These are phyloP conservation scores for Helicocarpus griseus DNA, from an alignment of 2,329 filamentous ascomycete genomes.

Conservation along the genomic window DNA sequence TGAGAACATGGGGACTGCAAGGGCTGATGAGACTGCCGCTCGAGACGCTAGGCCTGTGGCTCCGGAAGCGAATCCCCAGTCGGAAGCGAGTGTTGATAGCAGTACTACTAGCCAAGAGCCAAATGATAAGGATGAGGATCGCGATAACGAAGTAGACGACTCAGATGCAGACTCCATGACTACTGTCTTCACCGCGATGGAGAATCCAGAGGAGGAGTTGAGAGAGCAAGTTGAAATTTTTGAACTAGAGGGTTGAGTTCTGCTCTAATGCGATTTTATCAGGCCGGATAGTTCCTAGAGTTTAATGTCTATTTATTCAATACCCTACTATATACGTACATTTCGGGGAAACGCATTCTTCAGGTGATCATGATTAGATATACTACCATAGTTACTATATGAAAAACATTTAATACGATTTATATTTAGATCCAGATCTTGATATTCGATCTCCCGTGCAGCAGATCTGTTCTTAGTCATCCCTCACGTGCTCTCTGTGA, in stretches of 20 bases:
- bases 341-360: not conserved
- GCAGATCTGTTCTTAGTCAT: not conserved
- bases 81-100: not conserved
- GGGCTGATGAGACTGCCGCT: not conserved
- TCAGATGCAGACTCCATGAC: conserved; percentile 17
- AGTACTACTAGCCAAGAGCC: not conserved
- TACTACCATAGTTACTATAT: not conserved
- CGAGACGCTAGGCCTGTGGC: not conserved
- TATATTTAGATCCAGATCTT: too few species aligned
- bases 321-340: not conserved
- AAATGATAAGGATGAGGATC: not conserved
- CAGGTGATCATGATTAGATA: not conserved
- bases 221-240: not conserved
- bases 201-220: conserved; percentile 5
- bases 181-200: conserved; percentile 20
- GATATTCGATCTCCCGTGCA: not conserved
- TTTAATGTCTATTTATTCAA: not conserved
- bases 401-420: not conserved
- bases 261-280: not conserved
- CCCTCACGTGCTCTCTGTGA: not conserved
- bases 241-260: conserved; percentile 2
- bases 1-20: not conserved
- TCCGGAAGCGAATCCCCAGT: not conserved
- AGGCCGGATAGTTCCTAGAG: too few species aligned
- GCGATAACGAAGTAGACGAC: not conserved